Conservation (phyloP, 1,284 basidiomycete species). For the Moesziomyces parantarcticus region DNA sequence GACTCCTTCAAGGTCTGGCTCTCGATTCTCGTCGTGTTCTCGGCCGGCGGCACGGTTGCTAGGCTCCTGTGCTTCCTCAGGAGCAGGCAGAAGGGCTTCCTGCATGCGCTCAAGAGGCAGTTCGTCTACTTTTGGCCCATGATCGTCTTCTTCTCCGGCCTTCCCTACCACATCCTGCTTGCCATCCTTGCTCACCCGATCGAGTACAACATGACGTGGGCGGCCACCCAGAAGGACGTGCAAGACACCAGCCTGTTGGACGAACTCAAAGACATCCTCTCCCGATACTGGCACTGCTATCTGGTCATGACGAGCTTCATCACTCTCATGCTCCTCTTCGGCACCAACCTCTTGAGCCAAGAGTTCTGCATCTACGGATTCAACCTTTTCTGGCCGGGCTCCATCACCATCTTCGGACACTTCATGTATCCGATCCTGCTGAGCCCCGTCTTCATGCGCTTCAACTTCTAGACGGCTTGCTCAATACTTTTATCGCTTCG, state of each 20-base stretch:
- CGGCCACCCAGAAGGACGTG: constrained; percentile 48
- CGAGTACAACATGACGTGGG: constrained; percentile 85
- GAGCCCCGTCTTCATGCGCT: constrained; percentile 50
- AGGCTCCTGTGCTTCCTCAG: constrained; percentile 81
- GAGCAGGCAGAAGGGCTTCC: constrained; percentile 75
- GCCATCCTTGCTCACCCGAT: constrained; percentile 83
- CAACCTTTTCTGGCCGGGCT: constrained; percentile 37
- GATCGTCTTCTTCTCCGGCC: constrained; percentile 34
- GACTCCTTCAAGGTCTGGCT: constrained; percentile 78
- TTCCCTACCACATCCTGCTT: constrained; percentile 71
- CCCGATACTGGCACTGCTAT: constrained; percentile 67
- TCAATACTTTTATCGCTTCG: too few relatives aligned
- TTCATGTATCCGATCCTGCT: constrained; percentile 49
- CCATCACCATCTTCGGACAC: constrained; percentile 25
- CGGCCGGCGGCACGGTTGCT: constrained; percentile 77
- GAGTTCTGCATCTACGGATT: constrained; percentile 72
- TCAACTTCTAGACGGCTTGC: constrained; percentile 31
- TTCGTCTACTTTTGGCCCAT: constrained; percentile 79
- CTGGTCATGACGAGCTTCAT: constrained; percentile 73
- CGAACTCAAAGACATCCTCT: constrained; percentile 80
- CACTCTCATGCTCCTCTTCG: constrained; percentile 74
- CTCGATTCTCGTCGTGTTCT: constrained; percentile 81
- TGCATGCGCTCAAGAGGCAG: constrained; percentile 75
- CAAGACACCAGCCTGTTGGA: constrained; percentile 78
- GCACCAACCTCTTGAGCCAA: constrained; percentile 72